Evolutionary conservation across 257 asterid genomes (phyloP).

Genomic region (Euphrasia confusa): DNA sequence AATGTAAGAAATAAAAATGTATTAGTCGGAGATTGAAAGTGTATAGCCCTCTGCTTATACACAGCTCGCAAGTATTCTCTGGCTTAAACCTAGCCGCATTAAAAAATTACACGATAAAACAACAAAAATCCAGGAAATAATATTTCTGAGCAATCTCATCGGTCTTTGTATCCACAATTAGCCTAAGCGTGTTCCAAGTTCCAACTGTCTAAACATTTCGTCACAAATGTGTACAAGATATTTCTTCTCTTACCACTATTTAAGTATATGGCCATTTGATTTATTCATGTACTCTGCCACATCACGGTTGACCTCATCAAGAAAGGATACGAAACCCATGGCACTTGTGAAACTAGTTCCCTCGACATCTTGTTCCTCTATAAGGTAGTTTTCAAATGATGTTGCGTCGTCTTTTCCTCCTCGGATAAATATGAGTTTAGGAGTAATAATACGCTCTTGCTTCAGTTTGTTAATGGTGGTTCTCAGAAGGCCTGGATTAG

Average conservation of each 20-base stretch:
- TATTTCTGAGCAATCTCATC: conserved; percentile 17
- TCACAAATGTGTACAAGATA: not conserved
- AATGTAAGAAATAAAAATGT: too few species aligned
- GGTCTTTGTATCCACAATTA: conserved; percentile 22
- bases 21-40: not conserved
- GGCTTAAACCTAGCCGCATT: not conserved
- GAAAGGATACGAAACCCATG: conserved; percentile 86
- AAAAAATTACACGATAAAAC: conserved; percentile 17
- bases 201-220: not conserved
- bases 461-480: conserved; percentile 74
- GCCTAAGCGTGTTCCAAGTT: not conserved
- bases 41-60: not conserved
- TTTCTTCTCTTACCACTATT: conserved; percentile 20
- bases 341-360: conserved; percentile 83
- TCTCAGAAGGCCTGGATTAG: conserved; percentile 71
- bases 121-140: conserved; percentile 17
- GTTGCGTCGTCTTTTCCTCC: conserved; percentile 92
- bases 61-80: conserved; percentile 5
- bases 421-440: conserved; percentile 66
- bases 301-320: conserved; percentile 69
- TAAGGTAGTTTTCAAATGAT: conserved; percentile 76
- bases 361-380: conserved; percentile 91
- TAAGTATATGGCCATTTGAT: conserved; percentile 25
- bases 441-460: conserved; percentile 88
- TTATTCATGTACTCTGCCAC: conserved; percentile 55